Evolutionary conservation across 306 rosid species (phyloP).

Genomic region (Medicago lupulina): DNA sequence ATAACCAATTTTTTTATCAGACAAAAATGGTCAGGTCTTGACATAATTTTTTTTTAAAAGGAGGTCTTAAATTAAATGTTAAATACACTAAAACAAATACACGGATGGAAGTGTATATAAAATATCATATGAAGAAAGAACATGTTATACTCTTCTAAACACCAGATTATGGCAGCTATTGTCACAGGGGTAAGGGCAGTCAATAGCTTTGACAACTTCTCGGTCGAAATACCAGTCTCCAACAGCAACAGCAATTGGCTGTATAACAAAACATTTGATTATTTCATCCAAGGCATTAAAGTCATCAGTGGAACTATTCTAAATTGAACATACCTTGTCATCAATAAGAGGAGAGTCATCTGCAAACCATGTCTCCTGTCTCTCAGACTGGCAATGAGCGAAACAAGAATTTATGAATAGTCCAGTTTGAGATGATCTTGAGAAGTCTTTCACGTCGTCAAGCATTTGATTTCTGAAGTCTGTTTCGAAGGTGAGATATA

Average conservation of each 20-base stretch:
- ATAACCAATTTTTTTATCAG: slow-evolving; percentile 7
- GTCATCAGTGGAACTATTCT: not conserved
- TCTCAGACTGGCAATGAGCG: slow-evolving; percentile 96
- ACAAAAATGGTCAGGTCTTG: not conserved
- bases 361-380: slow-evolving; percentile 90
- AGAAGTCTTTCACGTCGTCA: slow-evolving; percentile 61
- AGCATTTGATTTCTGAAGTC: slow-evolving; percentile 86
- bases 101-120: slow-evolving; percentile 7
- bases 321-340: slow-evolving; percentile 59
- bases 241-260: slow-evolving; percentile 84
- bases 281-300: not conserved
- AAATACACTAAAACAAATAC: slow-evolving; percentile 40
- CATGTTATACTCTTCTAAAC: slow-evolving; percentile 63
- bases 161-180: slow-evolving; percentile 83
- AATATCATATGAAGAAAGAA: slow-evolving; percentile 19
- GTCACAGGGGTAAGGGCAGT: slow-evolving; percentile 96
- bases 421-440: slow-evolving; percentile 64
- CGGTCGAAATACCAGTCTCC: slow-evolving; percentile 96
- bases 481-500: slow-evolving; percentile 47
- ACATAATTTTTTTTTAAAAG: not conserved
- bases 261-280: slow-evolving; percentile 32
- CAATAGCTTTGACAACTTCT: slow-evolving; percentile 64
- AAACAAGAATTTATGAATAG: slow-evolving; percentile 88
- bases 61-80: slow-evolving; percentile 30
- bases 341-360: slow-evolving; percentile 74